Conservation (phyloP, 805 yeast genomes). For the Lachancea waltii region DNA sequence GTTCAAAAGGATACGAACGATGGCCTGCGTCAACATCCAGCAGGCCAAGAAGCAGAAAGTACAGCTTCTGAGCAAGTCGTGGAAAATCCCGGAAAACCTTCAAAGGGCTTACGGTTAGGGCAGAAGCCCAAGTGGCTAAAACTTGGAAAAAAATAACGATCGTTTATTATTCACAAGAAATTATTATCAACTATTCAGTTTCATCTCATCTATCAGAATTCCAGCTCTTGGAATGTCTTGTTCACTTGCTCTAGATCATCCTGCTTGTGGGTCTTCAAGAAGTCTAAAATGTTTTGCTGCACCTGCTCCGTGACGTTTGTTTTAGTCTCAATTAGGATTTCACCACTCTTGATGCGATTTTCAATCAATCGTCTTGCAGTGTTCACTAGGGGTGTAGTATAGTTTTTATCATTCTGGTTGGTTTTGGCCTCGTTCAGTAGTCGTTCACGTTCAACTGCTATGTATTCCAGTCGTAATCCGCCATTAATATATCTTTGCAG, state of each 20-base stretch:
- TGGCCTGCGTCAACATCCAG: neutral
- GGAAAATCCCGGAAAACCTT: neutral
- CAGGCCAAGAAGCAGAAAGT: neutral
- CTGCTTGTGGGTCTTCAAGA: conserved; percentile 13
- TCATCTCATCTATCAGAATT: conserved; percentile 6
- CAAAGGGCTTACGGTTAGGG: conserved; percentile 1
- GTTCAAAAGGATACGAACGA: conserved; percentile 21
- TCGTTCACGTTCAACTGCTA: conserved; percentile 8
- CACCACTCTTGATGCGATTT: conserved; percentile 1
- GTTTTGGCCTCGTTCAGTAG: neutral
- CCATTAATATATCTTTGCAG: conserved; percentile 14
- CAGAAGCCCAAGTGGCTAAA: conserved; percentile 38
- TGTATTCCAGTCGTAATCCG: conserved; percentile 20
- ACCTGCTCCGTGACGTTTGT: neutral
- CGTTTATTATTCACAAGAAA: conserved; percentile 1
- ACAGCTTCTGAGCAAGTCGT: conserved; percentile 14
- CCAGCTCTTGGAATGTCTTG: conserved; percentile 14
- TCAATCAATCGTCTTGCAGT: conserved; percentile 4
- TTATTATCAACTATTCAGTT: neutral
- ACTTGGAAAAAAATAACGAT: conserved; percentile 31
- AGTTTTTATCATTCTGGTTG: neutral
- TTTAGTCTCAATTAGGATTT: conserved; percentile 3
- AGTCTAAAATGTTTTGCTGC: conserved; percentile 12
- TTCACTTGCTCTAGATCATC: conserved; percentile 14
- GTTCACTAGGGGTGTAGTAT: conserved; percentile 1